A percentile compares a stretch with the other conserved stretches of the same genome.
phyloP scores from a whole-genome alignment of 352 stramenopile genomes.

The Phytophthora citrophthora region DNA sequence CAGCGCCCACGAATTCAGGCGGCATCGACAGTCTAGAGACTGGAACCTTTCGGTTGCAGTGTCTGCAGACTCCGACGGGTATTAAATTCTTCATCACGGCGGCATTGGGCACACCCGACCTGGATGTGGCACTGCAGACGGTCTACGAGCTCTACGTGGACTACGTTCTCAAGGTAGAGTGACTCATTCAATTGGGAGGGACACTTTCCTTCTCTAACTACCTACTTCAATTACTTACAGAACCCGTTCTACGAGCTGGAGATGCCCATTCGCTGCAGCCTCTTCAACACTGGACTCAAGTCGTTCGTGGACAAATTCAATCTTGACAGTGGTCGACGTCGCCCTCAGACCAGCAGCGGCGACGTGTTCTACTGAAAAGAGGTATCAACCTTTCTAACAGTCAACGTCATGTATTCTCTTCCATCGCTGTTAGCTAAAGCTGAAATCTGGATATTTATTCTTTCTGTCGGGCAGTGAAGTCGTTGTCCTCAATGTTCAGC shows the following conservation, averaged over 20 bases:
- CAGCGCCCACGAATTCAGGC: conserved; percentile 80
- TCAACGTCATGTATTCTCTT: conserved; percentile 6
- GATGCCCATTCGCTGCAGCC: conserved; percentile 94
- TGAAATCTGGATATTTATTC: neutral
- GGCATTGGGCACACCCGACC: conserved; percentile 78
- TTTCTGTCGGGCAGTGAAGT: neutral
- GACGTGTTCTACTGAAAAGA: conserved; percentile 38
- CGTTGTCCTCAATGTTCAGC: conserved; percentile 43
- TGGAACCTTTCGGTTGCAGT: conserved; percentile 92
- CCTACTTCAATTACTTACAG: conserved; percentile 32
- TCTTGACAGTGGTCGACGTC: conserved; percentile 60
- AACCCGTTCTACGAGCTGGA: conserved; percentile 97
- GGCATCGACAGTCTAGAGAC: conserved; percentile 94
- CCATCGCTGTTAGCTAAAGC: too few species aligned
- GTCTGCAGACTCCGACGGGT: conserved; percentile 92
- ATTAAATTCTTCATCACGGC: conserved; percentile 96
- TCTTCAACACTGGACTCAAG: conserved; percentile 92
- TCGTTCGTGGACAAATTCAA: conserved; percentile 90
- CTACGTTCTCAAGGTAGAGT: conserved; percentile 93
- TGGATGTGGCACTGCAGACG: conserved; percentile 84
- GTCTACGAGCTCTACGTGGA: conserved; percentile 96
- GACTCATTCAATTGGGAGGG: neutral
- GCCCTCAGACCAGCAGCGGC: conserved; percentile 49
- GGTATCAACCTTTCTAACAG: neutral
- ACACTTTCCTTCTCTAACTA: conserved; percentile 6